These are phyloP conservation scores for Curvularia eragrostidis DNA, from an alignment of 2,329 filamentous ascomycete species.

Conservation along the genomic window DNA sequence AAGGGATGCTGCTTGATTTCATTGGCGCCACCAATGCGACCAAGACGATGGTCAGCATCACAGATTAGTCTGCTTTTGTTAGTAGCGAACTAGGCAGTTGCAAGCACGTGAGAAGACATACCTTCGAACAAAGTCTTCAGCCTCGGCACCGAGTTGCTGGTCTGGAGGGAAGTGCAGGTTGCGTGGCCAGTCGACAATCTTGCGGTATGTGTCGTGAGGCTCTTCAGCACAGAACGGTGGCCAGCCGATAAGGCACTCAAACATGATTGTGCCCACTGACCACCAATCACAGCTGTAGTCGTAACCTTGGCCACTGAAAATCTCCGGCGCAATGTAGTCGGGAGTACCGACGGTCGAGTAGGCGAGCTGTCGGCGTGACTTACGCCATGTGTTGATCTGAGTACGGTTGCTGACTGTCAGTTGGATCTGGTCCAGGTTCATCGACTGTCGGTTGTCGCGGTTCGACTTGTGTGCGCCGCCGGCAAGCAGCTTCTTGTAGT, in stretches of 20 bases:
- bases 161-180: slow-evolving; percentile 97
- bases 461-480: slow-evolving; percentile 60
- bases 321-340: slow-evolving; percentile 98
- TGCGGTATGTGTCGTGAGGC: slow-evolving; percentile 95
- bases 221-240: slow-evolving; percentile 98
- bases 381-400: slow-evolving; percentile 98
- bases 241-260: slow-evolving; percentile 98
- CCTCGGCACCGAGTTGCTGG: slow-evolving; percentile 84
- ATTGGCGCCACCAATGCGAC: slow-evolving; percentile 78
- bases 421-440: slow-evolving; percentile 97
- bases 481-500: slow-evolving; percentile 95
- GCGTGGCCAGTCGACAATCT: slow-evolving; percentile 98
- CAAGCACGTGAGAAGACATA: slow-evolving; percentile 54
- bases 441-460: slow-evolving; percentile 79
- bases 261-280: slow-evolving; percentile 99
- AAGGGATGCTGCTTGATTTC: slow-evolving; percentile 95
- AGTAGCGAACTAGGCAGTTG: slow-evolving; percentile 15
- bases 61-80: slow-evolving; percentile 76
- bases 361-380: slow-evolving; percentile 91
- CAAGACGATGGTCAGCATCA: slow-evolving; percentile 90
- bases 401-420: slow-evolving; percentile 96
- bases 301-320: slow-evolving; percentile 96
- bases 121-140: slow-evolving; percentile 91
- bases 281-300: slow-evolving; percentile 99
- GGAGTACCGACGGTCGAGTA: slow-evolving; percentile 98